phyloP scores from a whole-genome alignment of 768 basidiomycete genomes.

The Boletus eberwhitei region DNA sequence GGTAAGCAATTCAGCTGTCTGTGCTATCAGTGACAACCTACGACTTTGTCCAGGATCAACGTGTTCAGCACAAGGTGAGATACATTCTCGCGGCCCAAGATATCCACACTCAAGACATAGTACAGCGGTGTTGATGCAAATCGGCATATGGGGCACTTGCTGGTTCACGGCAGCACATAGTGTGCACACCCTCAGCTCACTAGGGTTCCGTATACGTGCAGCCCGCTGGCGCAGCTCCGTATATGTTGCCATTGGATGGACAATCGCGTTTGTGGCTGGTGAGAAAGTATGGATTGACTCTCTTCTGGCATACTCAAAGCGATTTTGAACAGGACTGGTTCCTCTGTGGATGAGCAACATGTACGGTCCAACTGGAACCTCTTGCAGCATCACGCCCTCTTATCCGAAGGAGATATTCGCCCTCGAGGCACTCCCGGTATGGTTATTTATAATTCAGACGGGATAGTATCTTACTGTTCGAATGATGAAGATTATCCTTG shows the following conservation, averaged over 20 bases:
- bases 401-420: constrained; percentile 45
- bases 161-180: constrained; percentile 67
- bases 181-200: constrained; percentile 63
- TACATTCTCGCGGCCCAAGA: not conserved
- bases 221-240: constrained; percentile 44
- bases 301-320: not conserved
- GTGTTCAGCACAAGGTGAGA: constrained; percentile 61
- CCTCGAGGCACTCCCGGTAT: constrained; percentile 62
- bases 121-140: constrained; percentile 55
- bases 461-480: not conserved
- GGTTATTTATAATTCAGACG: constrained; percentile 9
- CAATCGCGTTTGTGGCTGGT: constrained; percentile 48
- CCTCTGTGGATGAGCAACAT: constrained; percentile 37
- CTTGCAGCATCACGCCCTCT: constrained; percentile 48
- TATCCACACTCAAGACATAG: not conserved
- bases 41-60: constrained; percentile 34
- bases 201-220: constrained; percentile 56
- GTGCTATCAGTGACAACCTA: not conserved
- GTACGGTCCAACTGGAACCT: constrained; percentile 51
- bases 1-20: constrained; percentile 35
- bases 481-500: constrained; percentile 50
- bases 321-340: constrained; percentile 31
- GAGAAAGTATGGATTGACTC: constrained; percentile 17
- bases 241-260: constrained; percentile 54
- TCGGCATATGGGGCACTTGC: constrained; percentile 57